These are phyloP conservation scores for Diutina sp. DNA, from an alignment of 1,139 yeast species.

Conservation along the genomic window DNA sequence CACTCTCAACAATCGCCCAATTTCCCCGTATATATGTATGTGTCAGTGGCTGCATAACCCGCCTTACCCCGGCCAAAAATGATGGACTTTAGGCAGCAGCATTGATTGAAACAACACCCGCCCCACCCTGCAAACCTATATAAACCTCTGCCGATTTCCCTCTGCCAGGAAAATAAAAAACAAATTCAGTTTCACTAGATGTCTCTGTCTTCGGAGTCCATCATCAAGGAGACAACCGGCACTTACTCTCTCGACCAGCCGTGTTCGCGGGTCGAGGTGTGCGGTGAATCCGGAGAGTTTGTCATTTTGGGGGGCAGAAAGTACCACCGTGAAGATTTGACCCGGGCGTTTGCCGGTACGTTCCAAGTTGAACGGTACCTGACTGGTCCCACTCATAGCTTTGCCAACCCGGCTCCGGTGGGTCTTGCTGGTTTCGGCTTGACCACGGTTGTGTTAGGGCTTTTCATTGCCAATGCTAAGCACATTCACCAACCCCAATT, in stretches of 20 bases:
- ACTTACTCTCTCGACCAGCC: not conserved
- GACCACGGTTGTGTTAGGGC: slow-evolving; percentile 7
- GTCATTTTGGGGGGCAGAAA: slow-evolving; percentile 6
- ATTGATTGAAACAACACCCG: not conserved
- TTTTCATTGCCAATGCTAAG: slow-evolving; percentile 2
- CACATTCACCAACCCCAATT: not conserved
- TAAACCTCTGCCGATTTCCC: too few species aligned
- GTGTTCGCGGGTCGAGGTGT: not conserved
- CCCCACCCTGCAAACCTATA: not conserved
- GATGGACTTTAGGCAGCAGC: not conserved
- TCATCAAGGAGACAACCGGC: not conserved
- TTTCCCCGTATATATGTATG: not conserved
- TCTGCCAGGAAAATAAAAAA: not conserved
- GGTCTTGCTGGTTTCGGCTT: slow-evolving; percentile 7
- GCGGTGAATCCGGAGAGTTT: slow-evolving; percentile 4
- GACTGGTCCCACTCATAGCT: slow-evolving; percentile 4
- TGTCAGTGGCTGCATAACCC: not conserved
- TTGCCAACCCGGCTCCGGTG: slow-evolving; percentile 8
- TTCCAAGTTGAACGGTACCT: slow-evolving; percentile 6
- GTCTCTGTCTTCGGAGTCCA: not conserved
- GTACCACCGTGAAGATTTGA: slow-evolving; percentile 7
- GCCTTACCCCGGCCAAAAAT: not conserved
- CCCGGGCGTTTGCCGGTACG: slow-evolving; percentile 8
- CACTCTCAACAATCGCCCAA: too few species aligned
- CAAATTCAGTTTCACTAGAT: not conserved